Conservation (phyloP, 371 early-diverging fungal species). For the Rhizopus arrhizus region DNA sequence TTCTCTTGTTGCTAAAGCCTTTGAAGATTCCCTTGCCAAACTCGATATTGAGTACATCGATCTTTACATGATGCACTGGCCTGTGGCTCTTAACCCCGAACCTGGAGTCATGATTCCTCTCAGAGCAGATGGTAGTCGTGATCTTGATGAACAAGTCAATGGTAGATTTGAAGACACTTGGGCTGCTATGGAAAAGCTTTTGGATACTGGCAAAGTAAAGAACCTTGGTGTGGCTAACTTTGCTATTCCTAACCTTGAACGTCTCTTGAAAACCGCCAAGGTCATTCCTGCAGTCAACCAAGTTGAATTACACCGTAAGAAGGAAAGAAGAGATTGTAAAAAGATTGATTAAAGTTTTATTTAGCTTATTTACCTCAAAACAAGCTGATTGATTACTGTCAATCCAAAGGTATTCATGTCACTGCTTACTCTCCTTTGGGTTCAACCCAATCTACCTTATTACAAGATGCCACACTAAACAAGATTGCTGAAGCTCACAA, state of each 20-base stretch:
- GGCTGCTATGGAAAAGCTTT: constrained; percentile 65
- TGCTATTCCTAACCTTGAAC: constrained; percentile 51
- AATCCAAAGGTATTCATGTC: constrained; percentile 58
- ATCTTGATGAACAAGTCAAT: constrained; percentile 29
- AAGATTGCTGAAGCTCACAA: constrained; percentile 65
- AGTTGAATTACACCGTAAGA: constrained; percentile 70
- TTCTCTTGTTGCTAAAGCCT: constrained; percentile 47
- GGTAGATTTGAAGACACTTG: constrained; percentile 45
- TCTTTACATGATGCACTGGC: constrained; percentile 64
- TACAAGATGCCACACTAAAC: constrained; percentile 49
- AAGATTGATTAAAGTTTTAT: neutral
- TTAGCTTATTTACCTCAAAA: constrained; percentile 74
- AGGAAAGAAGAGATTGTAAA: neutral
- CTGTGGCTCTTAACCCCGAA: constrained; percentile 44
- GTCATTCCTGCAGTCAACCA: constrained; percentile 71
- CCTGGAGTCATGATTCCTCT: constrained; percentile 34
- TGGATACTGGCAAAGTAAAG: constrained; percentile 67
- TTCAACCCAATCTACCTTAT: constrained; percentile 43
- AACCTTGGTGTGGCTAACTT: constrained; percentile 72
- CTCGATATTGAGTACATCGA: constrained; percentile 71
- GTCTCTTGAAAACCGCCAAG: constrained; percentile 54
- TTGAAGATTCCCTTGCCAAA: constrained; percentile 52
- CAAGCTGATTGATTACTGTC: constrained; percentile 60
- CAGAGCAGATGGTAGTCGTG: constrained; percentile 43
- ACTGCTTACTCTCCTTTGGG: constrained; percentile 79